Percentiles rank a stretch among this genome's conserved stretches.
phyloP scores from a whole-genome alignment of 495 filamentous ascomycete genomes.

The Rusavskia elegans region DNA sequence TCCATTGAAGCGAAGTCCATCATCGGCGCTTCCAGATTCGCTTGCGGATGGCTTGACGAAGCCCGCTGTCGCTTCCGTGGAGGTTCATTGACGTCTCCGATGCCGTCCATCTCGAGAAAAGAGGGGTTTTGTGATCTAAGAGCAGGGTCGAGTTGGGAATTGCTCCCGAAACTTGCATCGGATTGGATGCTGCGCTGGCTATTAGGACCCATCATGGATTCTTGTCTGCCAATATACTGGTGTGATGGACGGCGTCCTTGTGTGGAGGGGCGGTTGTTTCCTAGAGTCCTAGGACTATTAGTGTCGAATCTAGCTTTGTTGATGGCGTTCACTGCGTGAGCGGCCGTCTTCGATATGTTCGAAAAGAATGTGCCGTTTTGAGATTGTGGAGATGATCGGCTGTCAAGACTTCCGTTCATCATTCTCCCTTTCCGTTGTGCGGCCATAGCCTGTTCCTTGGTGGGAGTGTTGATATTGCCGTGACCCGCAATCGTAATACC shows the following conservation, averaged over 20 bases:
- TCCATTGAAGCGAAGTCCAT: conserved; percentile 56
- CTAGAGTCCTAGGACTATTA: conserved; percentile 44
- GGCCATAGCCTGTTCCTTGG: conserved; percentile 99
- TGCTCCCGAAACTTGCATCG: conserved; percentile 45
- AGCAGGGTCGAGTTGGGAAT: conserved; percentile 35
- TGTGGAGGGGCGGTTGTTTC: conserved; percentile 32
- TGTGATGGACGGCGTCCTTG: conserved; percentile 41
- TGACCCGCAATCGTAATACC: conserved; percentile 45
- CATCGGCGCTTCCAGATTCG: conserved; percentile 17
- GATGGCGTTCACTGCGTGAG: conserved; percentile 82
- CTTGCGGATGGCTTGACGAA: conserved; percentile 23
- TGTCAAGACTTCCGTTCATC: conserved; percentile 62
- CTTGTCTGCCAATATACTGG: conserved; percentile 47
- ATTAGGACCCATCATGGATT: conserved; percentile 34
- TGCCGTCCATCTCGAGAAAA: conserved; percentile 28
- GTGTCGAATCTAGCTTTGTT: conserved; percentile 92
- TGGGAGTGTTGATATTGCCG: conserved; percentile 66
- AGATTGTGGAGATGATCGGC: conserved; percentile 44
- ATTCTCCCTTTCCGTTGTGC: conserved; percentile 74
- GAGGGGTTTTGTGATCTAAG: conserved; percentile 27
- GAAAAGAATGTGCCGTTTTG: conserved; percentile 79
- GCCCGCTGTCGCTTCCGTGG: conserved; percentile 66
- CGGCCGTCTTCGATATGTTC: conserved; percentile 85
- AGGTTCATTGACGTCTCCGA: conserved; percentile 46
- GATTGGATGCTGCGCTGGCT: conserved; percentile 53